phyloP scores from a whole-genome alignment of 2,329 filamentous ascomycete genomes.

The Penicillium sp. region DNA sequence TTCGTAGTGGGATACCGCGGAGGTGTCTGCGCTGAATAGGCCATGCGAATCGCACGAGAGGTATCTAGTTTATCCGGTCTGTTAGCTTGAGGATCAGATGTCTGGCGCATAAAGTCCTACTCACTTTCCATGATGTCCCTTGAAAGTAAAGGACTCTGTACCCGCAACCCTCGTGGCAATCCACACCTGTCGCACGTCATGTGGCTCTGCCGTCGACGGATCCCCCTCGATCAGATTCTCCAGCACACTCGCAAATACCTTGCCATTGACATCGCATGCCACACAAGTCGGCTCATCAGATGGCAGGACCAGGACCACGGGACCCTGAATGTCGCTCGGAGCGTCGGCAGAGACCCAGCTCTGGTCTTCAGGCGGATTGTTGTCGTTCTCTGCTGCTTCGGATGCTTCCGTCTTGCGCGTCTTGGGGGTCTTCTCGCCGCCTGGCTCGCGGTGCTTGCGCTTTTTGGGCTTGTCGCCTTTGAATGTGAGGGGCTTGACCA shows the following conservation, averaged over 20 bases:
- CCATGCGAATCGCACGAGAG: slow-evolving; percentile 86
- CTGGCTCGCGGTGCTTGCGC: slow-evolving; percentile 73
- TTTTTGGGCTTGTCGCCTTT: slow-evolving; percentile 98
- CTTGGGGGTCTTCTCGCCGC: slow-evolving; percentile 44
- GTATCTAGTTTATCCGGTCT: slow-evolving; percentile 53
- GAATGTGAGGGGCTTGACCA: slow-evolving; percentile 84
- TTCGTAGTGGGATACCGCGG: slow-evolving; percentile 84
- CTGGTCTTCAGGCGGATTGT: slow-evolving; percentile 68
- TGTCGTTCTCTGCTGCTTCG: slow-evolving; percentile 39
- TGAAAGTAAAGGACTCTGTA: slow-evolving; percentile 82
- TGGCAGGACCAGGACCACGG: slow-evolving; percentile 81
- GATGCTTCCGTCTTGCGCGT: slow-evolving; percentile 33
- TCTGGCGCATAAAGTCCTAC: slow-evolving; percentile 15
- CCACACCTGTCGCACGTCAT: slow-evolving; percentile 96
- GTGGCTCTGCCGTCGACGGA: slow-evolving; percentile 84
- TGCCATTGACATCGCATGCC: slow-evolving; percentile 84
- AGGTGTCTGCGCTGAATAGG: slow-evolving; percentile 73
- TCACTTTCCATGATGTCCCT: slow-evolving; percentile 85
- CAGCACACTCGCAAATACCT: slow-evolving; percentile 79
- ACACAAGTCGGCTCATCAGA: slow-evolving; percentile 75
- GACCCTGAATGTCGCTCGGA: slow-evolving; percentile 76
- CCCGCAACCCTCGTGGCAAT: slow-evolving; percentile 83
- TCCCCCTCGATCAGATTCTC: slow-evolving; percentile 90
- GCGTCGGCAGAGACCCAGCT: slow-evolving; percentile 88
- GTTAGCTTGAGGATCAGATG: not conserved